phyloP scores from a whole-genome alignment of 257 asterid species.

The Jacaranda mimosifolia region DNA sequence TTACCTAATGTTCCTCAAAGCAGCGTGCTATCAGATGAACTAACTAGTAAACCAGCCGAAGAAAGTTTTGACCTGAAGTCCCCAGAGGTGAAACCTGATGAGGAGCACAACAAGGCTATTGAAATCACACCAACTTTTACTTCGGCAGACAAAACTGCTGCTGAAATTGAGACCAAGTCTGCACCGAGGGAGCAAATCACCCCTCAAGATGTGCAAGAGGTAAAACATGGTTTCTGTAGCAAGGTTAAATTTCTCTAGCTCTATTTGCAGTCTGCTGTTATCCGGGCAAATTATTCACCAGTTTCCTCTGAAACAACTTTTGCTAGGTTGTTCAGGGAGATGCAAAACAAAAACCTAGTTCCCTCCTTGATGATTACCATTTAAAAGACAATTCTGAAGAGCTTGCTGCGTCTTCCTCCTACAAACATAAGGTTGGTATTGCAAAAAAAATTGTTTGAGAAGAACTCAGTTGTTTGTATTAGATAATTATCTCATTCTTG shows the following conservation, averaged over 20 bases:
- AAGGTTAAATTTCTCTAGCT: slow-evolving; percentile 22
- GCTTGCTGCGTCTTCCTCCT: slow-evolving; percentile 47
- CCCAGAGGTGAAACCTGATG: slow-evolving; percentile 50
- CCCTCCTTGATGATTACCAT: slow-evolving; percentile 80
- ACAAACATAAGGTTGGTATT: slow-evolving; percentile 56
- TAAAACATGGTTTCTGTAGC: slow-evolving; percentile 40
- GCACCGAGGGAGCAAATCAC: slow-evolving; percentile 44
- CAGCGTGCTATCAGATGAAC: slow-evolving; percentile 53
- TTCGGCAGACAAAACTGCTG: slow-evolving; percentile 45
- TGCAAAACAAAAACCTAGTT: slow-evolving; percentile 45
- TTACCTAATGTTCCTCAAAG: slow-evolving; percentile 46
- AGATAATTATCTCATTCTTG: slow-evolving; percentile 18
- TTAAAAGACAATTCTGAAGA: slow-evolving; percentile 58
- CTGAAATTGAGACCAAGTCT: slow-evolving; percentile 50
- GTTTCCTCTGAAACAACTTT: slow-evolving; percentile 47
- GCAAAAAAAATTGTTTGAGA: neutral
- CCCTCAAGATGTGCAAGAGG: slow-evolving; percentile 57
- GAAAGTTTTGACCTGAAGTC: slow-evolving; percentile 50
- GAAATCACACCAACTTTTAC: slow-evolving; percentile 46
- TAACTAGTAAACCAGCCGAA: slow-evolving; percentile 54
- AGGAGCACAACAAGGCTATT: slow-evolving; percentile 51
- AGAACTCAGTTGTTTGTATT: slow-evolving; percentile 26
- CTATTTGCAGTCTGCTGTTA: slow-evolving; percentile 32
- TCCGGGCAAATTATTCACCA: slow-evolving; percentile 39
- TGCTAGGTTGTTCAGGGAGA: slow-evolving; percentile 61